Base-by-base conservation (phyloP, 345 rosid species). In the Melaleuca alternifolia region DNA sequence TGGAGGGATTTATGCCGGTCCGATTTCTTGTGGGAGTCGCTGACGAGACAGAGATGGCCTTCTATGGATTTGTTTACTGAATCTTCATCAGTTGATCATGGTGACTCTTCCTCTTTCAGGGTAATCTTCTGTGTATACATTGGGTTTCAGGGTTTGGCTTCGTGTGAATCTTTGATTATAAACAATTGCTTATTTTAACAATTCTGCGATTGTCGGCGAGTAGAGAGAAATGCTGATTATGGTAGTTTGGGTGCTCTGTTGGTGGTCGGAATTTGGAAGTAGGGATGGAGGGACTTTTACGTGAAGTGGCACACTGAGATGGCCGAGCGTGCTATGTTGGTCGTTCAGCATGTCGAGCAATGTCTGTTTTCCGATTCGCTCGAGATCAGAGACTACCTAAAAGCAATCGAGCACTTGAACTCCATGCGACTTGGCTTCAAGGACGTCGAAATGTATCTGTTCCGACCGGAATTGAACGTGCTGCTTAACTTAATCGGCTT, bases 1-100 rank as follows among this genome's bases (percentile, higher is more conserved):
- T 96, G 96, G 97, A 93, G 95, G 87, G 90, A 93, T 84, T 76
- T 93, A 7, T 95, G 97, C 57, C 71, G 86, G 83, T 94, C 96
- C 57, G 96, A 95, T 88, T 89, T 84, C 88, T 87, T 94, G 59
- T 96, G 99, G 98, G 95, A 94, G 84, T 87, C 94, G 51, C 88
- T 94, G 82, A 82, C 90, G 88, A 88, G 86, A 76, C 75, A 89
- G 54, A 92, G 98, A 91, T 95, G 99, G 99, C 96, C 94, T 37
- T 56, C 84, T 56, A 23, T 89, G 88, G 21, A 76, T 84, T 82
- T 85, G 51, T 82, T 21, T 77, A 82, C 59, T 84, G 85, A 85
- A 82, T 84, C 89, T 86, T 87, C 91, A 84, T 77, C 91, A 48
- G 76, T 46, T 7, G 86, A n/a, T 52, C 56, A n/a, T 26, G 44